Evolutionary conservation across 1,139 yeast species (phyloP).

Genomic region (Cylindricascospora bacillispora): DNA sequence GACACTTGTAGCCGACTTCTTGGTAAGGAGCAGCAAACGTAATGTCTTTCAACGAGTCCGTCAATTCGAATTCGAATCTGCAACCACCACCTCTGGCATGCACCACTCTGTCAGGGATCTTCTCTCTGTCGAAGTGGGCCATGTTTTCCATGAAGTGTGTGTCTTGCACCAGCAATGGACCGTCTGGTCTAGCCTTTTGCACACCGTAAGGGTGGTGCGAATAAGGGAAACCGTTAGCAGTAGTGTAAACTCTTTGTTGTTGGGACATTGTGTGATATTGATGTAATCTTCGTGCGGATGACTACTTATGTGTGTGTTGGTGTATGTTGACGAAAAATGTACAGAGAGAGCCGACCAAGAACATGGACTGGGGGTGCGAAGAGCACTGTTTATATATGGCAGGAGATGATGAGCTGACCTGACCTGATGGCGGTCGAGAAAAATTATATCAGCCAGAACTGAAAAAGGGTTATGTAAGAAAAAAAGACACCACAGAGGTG

Average conservation of each 20-base stretch:
- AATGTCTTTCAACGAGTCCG: conserved; percentile 70
- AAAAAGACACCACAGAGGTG: no score
- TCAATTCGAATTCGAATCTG: conserved; percentile 65
- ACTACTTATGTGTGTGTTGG: no score
- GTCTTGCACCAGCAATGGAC: conserved; percentile 70
- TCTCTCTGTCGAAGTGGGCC: conserved; percentile 77
- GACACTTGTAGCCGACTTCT: conserved; percentile 65
- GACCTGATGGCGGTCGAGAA: no score
- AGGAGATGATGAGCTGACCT: no score
- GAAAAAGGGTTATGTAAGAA: no score
- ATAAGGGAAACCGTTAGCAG: conserved; percentile 55
- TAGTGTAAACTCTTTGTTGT: conserved; percentile 32
- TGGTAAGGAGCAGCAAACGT: conserved; percentile 60
- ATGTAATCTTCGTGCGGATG: no score
- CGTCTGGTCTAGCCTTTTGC: conserved; percentile 54
- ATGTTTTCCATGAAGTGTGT: conserved; percentile 63
- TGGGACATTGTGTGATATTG: no score
- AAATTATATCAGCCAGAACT: no score
- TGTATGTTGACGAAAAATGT: no score
- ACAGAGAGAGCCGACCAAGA: no score
- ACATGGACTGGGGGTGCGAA: no score
- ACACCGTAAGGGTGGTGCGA: conserved; percentile 47
- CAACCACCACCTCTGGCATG: conserved; percentile 91
- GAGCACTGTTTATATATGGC: no score
- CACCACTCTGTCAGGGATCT: conserved; percentile 82